Evolutionary conservation across 2,329 filamentous ascomycete genomes (phyloP).

Genomic region (Cladophialophora psammophila): DNA sequence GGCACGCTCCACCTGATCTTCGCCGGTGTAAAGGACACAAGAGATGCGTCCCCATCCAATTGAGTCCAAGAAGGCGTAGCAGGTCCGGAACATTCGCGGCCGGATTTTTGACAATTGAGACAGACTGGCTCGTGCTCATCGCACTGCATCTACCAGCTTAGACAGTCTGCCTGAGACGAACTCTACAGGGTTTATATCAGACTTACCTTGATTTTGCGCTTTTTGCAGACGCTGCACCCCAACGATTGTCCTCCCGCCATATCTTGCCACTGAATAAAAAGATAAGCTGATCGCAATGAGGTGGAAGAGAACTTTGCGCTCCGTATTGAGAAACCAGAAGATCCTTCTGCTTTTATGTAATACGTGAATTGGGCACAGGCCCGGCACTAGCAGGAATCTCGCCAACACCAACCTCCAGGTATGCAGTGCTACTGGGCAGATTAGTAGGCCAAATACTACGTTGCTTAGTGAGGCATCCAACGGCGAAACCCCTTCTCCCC

Average conservation of each 20-base stretch:
- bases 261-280: background rate
- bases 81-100: constrained; percentile 4
- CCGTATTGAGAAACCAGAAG: background rate
- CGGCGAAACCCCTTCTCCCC: background rate
- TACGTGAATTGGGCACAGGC: too few species aligned
- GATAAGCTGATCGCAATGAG: background rate
- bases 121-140: constrained; percentile 1
- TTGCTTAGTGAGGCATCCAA: background rate
- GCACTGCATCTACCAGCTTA: background rate
- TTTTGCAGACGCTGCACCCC: background rate
- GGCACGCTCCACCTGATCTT: background rate
- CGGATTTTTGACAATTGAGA: background rate
- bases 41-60: background rate
- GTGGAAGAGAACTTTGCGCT: background rate
- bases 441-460: background rate
- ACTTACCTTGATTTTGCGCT: constrained; percentile 1
- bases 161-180: background rate
- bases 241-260: background rate
- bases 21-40: background rate
- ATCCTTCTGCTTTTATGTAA: too few species aligned
- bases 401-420: background rate
- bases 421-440: background rate
- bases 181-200: background rate
- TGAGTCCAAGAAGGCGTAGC: background rate
- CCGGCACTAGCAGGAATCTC: background rate